phyloP scores from a whole-genome alignment of 345 rosid species.

The Rhizophora mangle region DNA sequence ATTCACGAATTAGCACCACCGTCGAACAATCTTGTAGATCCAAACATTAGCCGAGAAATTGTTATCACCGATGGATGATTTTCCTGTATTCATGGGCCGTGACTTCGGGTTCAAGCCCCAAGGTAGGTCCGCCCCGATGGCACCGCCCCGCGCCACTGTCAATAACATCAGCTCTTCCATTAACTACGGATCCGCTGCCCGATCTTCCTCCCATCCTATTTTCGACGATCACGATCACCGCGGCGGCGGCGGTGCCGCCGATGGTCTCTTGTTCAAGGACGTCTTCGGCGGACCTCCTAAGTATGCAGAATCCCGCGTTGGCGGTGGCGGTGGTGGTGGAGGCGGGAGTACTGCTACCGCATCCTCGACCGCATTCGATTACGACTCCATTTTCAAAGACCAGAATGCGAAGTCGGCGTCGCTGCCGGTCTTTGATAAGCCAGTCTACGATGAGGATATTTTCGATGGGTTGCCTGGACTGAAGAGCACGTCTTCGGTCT shows the following conservation, averaged over 20 bases:
- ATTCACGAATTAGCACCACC: background rate
- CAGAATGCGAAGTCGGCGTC: constrained; percentile 28
- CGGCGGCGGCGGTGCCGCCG: constrained; percentile 1
- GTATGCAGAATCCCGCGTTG: constrained; percentile 40
- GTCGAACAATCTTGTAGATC: background rate
- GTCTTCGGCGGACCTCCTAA: constrained; percentile 53
- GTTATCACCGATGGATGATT: constrained; percentile 55
- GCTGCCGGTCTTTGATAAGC: constrained; percentile 57
- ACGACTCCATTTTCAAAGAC: constrained; percentile 46
- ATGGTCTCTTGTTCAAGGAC: constrained; percentile 39
- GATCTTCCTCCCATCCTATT: constrained; percentile 23
- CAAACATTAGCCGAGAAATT: background rate
- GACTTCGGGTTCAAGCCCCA: constrained; percentile 71
- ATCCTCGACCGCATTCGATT: constrained; percentile 36
- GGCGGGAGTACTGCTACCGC: background rate
- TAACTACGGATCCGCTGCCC: constrained; percentile 29
- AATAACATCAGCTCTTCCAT: constrained; percentile 1
- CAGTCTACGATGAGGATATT: constrained; percentile 68
- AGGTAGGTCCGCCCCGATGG: constrained; percentile 74
- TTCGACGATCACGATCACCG: constrained; percentile 45
- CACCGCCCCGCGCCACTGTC: constrained; percentile 31
- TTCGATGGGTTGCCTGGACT: constrained; percentile 63
- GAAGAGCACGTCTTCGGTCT: constrained; percentile 21
- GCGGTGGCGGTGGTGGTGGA: constrained; percentile 14
- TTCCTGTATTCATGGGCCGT: constrained; percentile 47